Evolutionary conservation across 352 stramenopile species (phyloP).

Genomic region (Phytophthora ohioensis): DNA sequence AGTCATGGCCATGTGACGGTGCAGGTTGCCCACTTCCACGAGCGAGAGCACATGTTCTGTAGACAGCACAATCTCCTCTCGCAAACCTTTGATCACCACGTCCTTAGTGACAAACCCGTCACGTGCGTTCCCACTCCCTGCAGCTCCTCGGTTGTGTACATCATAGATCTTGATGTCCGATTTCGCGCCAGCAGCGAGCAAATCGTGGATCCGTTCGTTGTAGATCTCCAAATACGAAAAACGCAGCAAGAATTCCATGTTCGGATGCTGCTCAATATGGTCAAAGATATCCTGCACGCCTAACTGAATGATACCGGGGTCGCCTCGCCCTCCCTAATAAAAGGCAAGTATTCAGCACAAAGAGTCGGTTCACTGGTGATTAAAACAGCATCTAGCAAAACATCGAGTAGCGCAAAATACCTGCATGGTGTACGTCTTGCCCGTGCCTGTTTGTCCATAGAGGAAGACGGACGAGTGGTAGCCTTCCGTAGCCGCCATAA

Average conservation of each 20-base stretch:
- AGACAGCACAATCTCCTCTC: conserved; percentile 80
- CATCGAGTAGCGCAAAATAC: conserved; percentile 31
- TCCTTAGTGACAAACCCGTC: conserved; percentile 67
- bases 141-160: conserved; percentile 55
- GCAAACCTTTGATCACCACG: conserved; percentile 88
- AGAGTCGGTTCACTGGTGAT: conserved; percentile 26
- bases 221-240: conserved; percentile 99
- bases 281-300: conserved; percentile 91
- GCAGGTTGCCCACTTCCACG: conserved; percentile 79
- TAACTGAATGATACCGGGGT: conserved; percentile 87
- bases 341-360: conserved; percentile 33
- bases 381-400: conserved; percentile 18
- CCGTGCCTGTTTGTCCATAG: conserved; percentile 93
- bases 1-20: conserved; percentile 81
- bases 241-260: conserved; percentile 73
- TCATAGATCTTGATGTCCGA: conserved; percentile 85
- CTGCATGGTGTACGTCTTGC: conserved; percentile 89
- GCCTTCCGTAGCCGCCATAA: conserved; percentile 75
- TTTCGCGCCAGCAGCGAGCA: conserved; percentile 82
- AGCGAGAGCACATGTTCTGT: conserved; percentile 88
- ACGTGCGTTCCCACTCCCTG: conserved; percentile 21
- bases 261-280: conserved; percentile 67
- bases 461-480: conserved; percentile 91
- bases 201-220: conserved; percentile 97
- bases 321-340: conserved; percentile 44